A percentile compares a stretch with the other conserved stretches of the same genome.
phyloP scores from a whole-genome alignment of 2,329 filamentous ascomycete species.

The Epichloe gansuensis region DNA sequence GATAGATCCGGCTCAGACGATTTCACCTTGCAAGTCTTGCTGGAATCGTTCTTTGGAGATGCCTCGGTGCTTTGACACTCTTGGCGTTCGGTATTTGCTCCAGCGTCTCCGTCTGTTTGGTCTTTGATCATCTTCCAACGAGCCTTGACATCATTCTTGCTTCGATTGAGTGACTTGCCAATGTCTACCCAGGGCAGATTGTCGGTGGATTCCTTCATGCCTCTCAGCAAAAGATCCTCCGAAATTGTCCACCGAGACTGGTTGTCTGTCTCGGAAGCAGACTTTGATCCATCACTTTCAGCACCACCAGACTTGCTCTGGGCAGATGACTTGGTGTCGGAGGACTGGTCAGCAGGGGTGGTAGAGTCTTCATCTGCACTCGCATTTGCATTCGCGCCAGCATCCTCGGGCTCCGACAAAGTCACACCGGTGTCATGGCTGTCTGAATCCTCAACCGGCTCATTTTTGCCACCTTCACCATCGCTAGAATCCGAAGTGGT shows the following conservation, averaged over 20 bases:
- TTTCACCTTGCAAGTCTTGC: background rate
- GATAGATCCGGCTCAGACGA: too few species aligned
- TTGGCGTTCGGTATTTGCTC: too few species aligned
- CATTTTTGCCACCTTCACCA: background rate
- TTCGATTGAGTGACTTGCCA: constrained; percentile 13
- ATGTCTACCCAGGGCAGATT: constrained; percentile 20
- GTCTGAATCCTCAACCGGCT: background rate
- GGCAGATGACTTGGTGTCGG: too few species aligned
- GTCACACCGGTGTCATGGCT: too few species aligned
- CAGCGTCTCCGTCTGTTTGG: background rate
- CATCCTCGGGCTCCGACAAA: too few species aligned
- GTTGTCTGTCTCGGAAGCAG: background rate
- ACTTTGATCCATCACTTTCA: background rate
- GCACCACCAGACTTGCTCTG: too few species aligned
- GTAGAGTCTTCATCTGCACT: too few species aligned
- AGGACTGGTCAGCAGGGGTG: too few species aligned
- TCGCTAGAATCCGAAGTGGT: background rate
- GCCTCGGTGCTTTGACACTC: background rate
- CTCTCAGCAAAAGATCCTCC: constrained; percentile 20
- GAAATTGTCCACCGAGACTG: constrained; percentile 19
- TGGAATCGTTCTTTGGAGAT: background rate
- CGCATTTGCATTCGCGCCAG: too few species aligned
- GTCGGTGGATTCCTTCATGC: constrained; percentile 20
- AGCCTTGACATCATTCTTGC: constrained; percentile 17
- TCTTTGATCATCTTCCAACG: constrained; percentile 22